Evolutionary conservation across 345 rosid genomes (phyloP).

Genomic region (Rhodamnia rubescens): DNA sequence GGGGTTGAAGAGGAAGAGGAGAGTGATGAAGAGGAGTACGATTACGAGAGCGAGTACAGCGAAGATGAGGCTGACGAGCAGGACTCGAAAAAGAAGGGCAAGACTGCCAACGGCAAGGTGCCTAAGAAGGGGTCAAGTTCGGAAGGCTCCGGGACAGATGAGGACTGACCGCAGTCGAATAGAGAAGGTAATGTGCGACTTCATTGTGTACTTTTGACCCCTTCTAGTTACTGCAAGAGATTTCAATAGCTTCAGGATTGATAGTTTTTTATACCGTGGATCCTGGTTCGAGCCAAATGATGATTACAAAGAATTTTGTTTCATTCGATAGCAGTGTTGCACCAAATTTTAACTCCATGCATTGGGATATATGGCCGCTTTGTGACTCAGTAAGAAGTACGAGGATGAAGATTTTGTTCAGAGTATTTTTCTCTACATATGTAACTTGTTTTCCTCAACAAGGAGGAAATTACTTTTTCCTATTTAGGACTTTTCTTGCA

Average conservation of each 20-base stretch:
- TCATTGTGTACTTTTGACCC: too few species aligned
- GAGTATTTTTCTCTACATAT: background rate
- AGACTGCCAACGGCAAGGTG: conserved; percentile 37
- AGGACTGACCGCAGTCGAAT: conserved; percentile 12
- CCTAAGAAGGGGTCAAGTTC: conserved; percentile 43
- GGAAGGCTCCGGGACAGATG: conserved; percentile 66
- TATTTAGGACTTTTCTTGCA: too few species aligned
- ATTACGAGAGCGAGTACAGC: conserved; percentile 88
- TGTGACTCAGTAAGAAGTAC: background rate
- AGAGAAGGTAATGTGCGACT: too few species aligned
- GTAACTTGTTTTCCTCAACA: background rate
- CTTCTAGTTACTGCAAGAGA: too few species aligned
- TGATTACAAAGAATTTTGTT: background rate
- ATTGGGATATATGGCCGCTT: background rate
- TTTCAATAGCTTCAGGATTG: too few species aligned
- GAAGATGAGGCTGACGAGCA: conserved; percentile 78
- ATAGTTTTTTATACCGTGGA: background rate
- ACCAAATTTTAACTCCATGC: background rate
- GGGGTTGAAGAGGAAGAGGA: conserved; percentile 93
- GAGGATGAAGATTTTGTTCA: background rate
- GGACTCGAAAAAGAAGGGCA: conserved; percentile 48
- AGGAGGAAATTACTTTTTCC: background rate
- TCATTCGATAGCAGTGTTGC: background rate
- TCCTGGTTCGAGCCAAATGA: background rate
- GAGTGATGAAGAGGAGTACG: conserved; percentile 73